phyloP scores from a whole-genome alignment of 495 filamentous ascomycete genomes.

The Beverwykella pulmonaria region DNA sequence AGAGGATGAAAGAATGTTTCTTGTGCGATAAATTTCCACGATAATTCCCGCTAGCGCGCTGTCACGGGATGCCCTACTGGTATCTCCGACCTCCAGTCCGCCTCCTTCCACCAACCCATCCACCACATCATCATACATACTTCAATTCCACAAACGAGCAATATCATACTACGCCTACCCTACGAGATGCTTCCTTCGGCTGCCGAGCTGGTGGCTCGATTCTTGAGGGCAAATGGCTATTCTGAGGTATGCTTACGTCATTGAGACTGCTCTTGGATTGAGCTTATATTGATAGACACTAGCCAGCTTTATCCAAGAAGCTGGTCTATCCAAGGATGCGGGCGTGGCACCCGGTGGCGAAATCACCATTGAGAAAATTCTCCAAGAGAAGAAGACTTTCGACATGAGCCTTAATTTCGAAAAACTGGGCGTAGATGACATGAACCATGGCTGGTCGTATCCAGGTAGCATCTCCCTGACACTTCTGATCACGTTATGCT shows the following conservation, averaged over 20 bases:
- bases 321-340: constrained; percentile 56
- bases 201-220: constrained; percentile 62
- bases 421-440: constrained; percentile 52
- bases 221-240: constrained; percentile 63
- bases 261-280: constrained; percentile 12
- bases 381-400: constrained; percentile 67
- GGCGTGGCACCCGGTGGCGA: constrained; percentile 47
- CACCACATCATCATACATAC: too few species aligned
- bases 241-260: constrained; percentile 47
- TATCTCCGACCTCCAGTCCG: too few species aligned
- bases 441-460: constrained; percentile 51
- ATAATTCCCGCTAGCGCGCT: neutral
- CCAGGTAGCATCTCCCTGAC: constrained; percentile 47
- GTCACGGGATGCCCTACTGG: neutral
- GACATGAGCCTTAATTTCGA: constrained; percentile 62
- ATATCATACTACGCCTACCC: neutral
- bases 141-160: neutral
- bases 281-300: constrained; percentile 54
- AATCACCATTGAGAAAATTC: constrained; percentile 64
- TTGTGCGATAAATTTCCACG: neutral
- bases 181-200: constrained; percentile 34
- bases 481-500: neutral
- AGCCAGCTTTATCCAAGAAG: constrained; percentile 63
- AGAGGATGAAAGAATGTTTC: neutral
- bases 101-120: too few species aligned